phyloP scores from a whole-genome alignment of 768 basidiomycete genomes.

The Cystofilobasidium macerans region DNA sequence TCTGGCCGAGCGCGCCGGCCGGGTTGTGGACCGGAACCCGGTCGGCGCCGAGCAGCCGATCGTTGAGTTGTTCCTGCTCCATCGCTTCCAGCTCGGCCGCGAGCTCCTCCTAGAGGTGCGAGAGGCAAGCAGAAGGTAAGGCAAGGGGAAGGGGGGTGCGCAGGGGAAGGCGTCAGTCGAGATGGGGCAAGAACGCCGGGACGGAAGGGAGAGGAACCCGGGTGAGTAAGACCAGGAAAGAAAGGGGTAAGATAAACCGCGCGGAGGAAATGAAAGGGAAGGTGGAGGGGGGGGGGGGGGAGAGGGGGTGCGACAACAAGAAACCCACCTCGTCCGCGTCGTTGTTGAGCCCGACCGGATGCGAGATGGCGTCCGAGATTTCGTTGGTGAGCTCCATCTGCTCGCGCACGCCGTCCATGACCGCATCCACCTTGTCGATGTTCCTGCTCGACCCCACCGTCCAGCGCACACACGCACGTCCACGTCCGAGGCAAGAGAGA shows the following conservation, averaged over 20 bases:
- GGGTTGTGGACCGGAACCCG: constrained; percentile 80
- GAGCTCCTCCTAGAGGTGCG: constrained; percentile 55
- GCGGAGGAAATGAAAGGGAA: no score
- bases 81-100: constrained; percentile 69
- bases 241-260: no score
- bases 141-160: background rate
- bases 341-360: constrained; percentile 50
- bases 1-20: constrained; percentile 42
- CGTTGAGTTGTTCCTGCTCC: constrained; percentile 79
- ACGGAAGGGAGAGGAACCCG: no score
- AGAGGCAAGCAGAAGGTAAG: background rate
- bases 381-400: constrained; percentile 88
- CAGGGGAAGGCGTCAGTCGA: background rate
- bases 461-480: no score
- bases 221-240: no score
- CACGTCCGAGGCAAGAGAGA: no score
- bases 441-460: constrained; percentile 44
- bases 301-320: background rate
- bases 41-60: constrained; percentile 72
- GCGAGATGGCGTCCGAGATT: constrained; percentile 77
- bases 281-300: no score
- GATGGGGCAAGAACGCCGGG: no score
- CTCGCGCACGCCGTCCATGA: constrained; percentile 76
- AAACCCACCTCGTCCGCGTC: constrained; percentile 59
- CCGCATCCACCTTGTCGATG: constrained; percentile 76